phyloP scores from a whole-genome alignment of 306 rosid genomes.

The Purshia tridentata region DNA sequence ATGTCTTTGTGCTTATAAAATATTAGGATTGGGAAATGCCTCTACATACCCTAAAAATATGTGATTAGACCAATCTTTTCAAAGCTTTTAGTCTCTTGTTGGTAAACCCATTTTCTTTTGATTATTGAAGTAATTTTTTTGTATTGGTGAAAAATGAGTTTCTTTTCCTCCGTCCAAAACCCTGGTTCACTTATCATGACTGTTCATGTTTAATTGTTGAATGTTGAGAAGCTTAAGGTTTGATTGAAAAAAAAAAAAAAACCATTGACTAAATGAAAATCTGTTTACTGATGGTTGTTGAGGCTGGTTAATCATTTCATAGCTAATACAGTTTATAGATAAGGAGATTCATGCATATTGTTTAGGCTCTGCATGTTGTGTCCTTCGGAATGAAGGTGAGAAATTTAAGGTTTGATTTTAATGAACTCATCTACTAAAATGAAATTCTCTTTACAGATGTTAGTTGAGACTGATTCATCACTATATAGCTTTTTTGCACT shows the following conservation, averaged over 20 bases:
- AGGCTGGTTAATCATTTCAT: conserved; percentile 4
- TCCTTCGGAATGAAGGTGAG: not conserved
- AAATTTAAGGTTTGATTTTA: conserved; percentile 1
- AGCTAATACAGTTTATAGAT: conserved; percentile 4
- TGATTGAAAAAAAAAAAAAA: not conserved
- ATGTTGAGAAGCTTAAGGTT: not conserved
- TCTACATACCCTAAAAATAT: not conserved
- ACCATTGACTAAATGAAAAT: not conserved
- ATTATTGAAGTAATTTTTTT: not conserved
- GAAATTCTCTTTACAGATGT: not conserved
- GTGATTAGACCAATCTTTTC: not conserved
- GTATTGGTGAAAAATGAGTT: not conserved
- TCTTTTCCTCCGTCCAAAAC: not conserved
- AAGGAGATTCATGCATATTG: not conserved
- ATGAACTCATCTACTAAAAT: not conserved
- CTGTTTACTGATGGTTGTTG: not conserved
- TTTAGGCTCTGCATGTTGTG: not conserved
- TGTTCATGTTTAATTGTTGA: not conserved
- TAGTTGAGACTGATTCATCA: conserved; percentile 4
- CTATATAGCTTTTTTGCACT: conserved; percentile 8
- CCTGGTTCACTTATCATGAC: not conserved
- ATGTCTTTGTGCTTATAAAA: not conserved
- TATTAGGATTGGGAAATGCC: not conserved
- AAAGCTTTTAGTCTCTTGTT: not conserved
- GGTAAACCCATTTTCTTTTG: not conserved